These are phyloP conservation scores for Macadamia integrifolia DNA, from an alignment of 164 flowering plant genomes.

Conservation along the genomic window DNA sequence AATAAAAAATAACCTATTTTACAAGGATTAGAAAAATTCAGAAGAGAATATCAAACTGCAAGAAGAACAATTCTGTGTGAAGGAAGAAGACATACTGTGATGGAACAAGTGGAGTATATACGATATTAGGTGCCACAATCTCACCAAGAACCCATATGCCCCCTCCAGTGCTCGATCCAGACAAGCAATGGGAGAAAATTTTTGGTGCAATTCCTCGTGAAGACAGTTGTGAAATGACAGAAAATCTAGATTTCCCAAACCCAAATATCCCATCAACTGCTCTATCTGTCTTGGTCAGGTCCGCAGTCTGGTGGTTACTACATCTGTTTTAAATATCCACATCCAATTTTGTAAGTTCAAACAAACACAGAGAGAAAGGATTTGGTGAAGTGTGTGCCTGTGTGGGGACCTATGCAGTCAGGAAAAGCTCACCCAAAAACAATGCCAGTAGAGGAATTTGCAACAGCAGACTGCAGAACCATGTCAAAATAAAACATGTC, in stretches of 20 bases:
- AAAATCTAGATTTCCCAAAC: constrained; percentile 77
- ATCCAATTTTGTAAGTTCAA: constrained; percentile 5
- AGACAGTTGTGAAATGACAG: constrained; percentile 79
- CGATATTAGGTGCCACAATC: constrained; percentile 77
- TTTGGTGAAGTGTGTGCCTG: background rate
- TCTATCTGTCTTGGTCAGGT: constrained; percentile 79
- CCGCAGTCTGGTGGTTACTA: constrained; percentile 71
- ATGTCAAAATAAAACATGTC: constrained; percentile 60
- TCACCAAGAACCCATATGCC: constrained; percentile 94
- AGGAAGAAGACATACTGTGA: constrained; percentile 50
- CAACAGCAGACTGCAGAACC: constrained; percentile 28
- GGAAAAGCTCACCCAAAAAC: constrained; percentile 65
- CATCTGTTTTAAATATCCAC: constrained; percentile 55
- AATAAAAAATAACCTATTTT: too few species aligned
- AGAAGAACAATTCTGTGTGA: background rate
- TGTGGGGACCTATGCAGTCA: background rate
- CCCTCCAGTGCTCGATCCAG: constrained; percentile 67
- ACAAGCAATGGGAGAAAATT: constrained; percentile 90
- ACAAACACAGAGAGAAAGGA: background rate
- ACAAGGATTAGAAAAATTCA: background rate
- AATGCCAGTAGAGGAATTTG: constrained; percentile 63
- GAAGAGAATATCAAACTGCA: background rate
- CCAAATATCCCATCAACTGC: constrained; percentile 98
- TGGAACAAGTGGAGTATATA: constrained; percentile 82
- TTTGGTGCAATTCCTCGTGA: constrained; percentile 69